Conservation (phyloP, 2,329 filamentous ascomycete species). For the Ploettnerulaceae sp. region DNA sequence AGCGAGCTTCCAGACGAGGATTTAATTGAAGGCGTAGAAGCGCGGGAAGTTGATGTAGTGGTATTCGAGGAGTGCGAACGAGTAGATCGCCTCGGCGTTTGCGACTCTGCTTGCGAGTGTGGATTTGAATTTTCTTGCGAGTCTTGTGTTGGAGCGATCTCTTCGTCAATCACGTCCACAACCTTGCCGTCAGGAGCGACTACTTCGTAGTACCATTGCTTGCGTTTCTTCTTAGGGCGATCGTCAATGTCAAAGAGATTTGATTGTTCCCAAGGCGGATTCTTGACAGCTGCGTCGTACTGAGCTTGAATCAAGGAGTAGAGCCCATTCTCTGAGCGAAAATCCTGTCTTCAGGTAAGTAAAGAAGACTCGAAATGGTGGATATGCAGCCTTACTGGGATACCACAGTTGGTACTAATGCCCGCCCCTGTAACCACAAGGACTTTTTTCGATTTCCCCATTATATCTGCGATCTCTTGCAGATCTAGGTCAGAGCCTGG, state of each 20-base stretch:
- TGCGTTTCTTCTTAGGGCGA: constrained; percentile 32
- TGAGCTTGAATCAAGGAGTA: constrained; percentile 68
- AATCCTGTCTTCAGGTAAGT: constrained; percentile 48
- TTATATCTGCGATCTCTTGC: constrained; percentile 59
- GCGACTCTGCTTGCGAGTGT: background rate
- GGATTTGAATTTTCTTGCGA: background rate
- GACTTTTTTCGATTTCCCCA: constrained; percentile 63
- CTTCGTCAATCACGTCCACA: constrained; percentile 26
- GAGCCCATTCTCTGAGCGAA: constrained; percentile 66
- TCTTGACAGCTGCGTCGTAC: constrained; percentile 49
- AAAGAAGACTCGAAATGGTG: background rate
- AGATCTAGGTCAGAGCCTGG: constrained; percentile 36
- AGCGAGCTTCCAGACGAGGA: constrained; percentile 15
- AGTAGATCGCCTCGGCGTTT: constrained; percentile 13
- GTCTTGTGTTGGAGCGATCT: constrained; percentile 7
- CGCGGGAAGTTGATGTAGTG: constrained; percentile 8
- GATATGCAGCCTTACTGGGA: constrained; percentile 51
- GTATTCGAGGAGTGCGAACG: constrained; percentile 13
- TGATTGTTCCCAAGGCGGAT: constrained; percentile 33
- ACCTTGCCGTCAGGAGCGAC: constrained; percentile 30
- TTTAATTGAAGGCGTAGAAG: constrained; percentile 10
- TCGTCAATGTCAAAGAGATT: constrained; percentile 34
- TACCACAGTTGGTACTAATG: constrained; percentile 72
- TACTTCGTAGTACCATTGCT: constrained; percentile 31
- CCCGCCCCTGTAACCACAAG: constrained; percentile 68